These are phyloP conservation scores for Avicennia marina DNA, from an alignment of 257 asterid genomes.

Conservation along the genomic window DNA sequence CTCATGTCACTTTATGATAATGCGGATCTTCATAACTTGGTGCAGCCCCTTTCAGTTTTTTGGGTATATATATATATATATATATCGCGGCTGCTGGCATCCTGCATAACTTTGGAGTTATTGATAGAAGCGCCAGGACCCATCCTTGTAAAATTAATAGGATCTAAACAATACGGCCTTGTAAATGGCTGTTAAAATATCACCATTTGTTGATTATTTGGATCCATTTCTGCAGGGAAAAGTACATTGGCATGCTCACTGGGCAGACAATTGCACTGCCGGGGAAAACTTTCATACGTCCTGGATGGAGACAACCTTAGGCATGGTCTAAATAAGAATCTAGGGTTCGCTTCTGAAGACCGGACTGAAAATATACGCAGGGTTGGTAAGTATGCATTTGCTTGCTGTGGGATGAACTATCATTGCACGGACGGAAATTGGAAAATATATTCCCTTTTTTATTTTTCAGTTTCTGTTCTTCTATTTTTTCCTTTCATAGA, in stretches of 20 bases:
- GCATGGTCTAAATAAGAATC: constrained; percentile 89
- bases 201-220: background rate
- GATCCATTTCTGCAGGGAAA: constrained; percentile 53
- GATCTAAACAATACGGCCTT: no score
- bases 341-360: constrained; percentile 80
- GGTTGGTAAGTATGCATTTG: constrained; percentile 59
- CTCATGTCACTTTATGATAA: background rate
- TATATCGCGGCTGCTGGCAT: no score
- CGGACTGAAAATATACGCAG: constrained; percentile 90
- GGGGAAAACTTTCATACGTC: constrained; percentile 86
- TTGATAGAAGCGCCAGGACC: background rate
- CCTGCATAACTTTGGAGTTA: no score
- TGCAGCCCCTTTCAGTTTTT: no score
- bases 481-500: no score
- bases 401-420: background rate
- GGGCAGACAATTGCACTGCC: constrained; percentile 73
- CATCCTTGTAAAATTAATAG: no score
- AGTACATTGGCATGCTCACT: constrained; percentile 92
- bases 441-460: background rate
- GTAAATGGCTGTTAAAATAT: background rate
- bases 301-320: constrained; percentile 96
- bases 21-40: no score
- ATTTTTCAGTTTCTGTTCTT: no score
- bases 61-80: no score
- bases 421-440: no score